Conservation (phyloP, 768 basidiomycete genomes). For the Boletellus sp. region DNA sequence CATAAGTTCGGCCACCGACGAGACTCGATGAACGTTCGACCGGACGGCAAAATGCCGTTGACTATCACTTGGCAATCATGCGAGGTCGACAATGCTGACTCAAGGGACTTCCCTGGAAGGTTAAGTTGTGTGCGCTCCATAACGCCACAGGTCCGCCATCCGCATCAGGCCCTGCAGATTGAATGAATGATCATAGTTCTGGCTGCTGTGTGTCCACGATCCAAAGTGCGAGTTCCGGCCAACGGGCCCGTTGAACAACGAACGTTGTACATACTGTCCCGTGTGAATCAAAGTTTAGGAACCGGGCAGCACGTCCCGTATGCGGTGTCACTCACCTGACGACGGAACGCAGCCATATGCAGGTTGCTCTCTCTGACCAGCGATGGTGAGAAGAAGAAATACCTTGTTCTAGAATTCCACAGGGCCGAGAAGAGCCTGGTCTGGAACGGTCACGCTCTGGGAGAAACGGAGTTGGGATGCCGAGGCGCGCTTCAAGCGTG, state of each 20-base stretch:
- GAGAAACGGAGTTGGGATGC: neutral
- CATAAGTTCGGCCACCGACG: neutral
- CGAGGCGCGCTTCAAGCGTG: neutral
- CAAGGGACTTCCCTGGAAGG: slow-evolving; percentile 1
- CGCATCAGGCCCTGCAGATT: neutral
- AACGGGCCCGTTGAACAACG: neutral
- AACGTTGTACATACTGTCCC: neutral
- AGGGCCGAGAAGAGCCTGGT: slow-evolving; percentile 3
- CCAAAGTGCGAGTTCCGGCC: neutral
- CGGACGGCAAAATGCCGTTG: neutral
- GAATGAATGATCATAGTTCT: neutral
- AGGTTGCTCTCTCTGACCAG: slow-evolving; percentile 14
- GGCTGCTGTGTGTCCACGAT: too few relatives aligned
- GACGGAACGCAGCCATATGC: slow-evolving; percentile 12
- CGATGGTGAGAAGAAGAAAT: slow-evolving; percentile 3
- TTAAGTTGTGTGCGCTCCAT: slow-evolving; percentile 9
- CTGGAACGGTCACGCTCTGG: slow-evolving; percentile 7
- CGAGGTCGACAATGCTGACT: slow-evolving; percentile 5
- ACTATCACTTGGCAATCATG: slow-evolving; percentile 1
- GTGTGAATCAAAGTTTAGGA: slow-evolving; percentile 5
- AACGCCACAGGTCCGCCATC: slow-evolving; percentile 22
- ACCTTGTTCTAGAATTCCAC: slow-evolving; percentile 3
- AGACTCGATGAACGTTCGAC: neutral
- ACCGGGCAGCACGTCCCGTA: neutral
- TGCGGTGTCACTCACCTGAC: slow-evolving; percentile 3